Base-by-base conservation (phyloP, 352 stramenopile species). In the Phytopythium chamaehyphon region DNA sequence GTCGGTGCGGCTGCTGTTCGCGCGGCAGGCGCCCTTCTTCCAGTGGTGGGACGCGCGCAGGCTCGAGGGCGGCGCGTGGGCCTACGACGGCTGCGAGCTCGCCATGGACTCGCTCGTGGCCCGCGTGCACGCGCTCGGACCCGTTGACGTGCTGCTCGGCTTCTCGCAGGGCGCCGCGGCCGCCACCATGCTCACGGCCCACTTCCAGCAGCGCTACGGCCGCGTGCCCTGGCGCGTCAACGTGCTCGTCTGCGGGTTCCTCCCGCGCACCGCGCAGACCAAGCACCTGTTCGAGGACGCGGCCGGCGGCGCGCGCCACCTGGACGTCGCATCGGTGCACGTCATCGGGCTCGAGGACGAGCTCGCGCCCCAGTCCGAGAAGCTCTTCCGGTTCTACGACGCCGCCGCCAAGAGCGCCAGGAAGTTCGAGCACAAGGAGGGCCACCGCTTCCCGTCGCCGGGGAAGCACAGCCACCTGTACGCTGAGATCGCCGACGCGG, bases 11-110 rank as follows among this genome's bases (percentile, higher is more conserved):
- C 69, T 64, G 26, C 72, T 88, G 44, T 88, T 82, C 61, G 73
- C 66, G 14, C 44, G 69, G 6, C 57, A 74, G 11, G 67, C 69
- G 40, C 80, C 76, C 42, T 90, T 84, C 57, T 89, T 74, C 61
- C 73, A 90, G 61, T 93, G 83, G 83, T 93, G 79, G 78, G 76
- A 90, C 56, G 76, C 74, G 15, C 54, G 31, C 63, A 62, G 6
- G 52, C 37, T 12, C 14, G 49, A 47, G 8, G 47, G 57, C 23
- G 54, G 54, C 22, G 42, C 48, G 9, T 86, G 78, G 47, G 62
- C 55, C 28, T 89, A 89, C 62, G 74, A 88, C 19, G 77, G 79
- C 0, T 69, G 79, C 21, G 69, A 93, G 42, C 61, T 81, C 45
- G 84, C 78, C 19, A 63, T 92, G 37, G 69, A 85, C 44, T 82